Conservation (phyloP, 768 basidiomycete species). For the Psilocybe cyanescens region DNA sequence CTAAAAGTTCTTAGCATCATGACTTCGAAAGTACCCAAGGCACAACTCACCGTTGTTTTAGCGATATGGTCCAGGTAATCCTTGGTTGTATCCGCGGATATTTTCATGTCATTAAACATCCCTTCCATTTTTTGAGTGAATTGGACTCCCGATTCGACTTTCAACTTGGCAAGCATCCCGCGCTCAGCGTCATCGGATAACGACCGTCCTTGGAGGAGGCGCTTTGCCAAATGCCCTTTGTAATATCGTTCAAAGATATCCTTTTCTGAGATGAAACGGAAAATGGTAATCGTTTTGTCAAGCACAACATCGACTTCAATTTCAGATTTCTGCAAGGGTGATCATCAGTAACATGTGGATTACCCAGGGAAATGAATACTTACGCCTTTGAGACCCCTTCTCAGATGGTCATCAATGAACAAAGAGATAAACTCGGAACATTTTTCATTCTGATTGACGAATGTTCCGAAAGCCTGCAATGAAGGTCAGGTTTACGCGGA, state of each 20-base stretch:
- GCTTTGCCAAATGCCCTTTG: slow-evolving; percentile 93
- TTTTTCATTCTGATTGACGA: slow-evolving; percentile 87
- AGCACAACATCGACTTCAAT: slow-evolving; percentile 86
- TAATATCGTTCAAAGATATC: slow-evolving; percentile 99
- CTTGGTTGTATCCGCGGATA: slow-evolving; percentile 81
- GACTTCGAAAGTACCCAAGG: slow-evolving; percentile 1
- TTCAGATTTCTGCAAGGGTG: slow-evolving; percentile 81
- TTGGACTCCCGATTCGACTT: slow-evolving; percentile 94
- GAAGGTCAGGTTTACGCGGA: neutral
- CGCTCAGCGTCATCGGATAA: slow-evolving; percentile 98
- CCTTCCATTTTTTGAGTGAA: slow-evolving; percentile 98
- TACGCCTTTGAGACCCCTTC: slow-evolving; percentile 93
- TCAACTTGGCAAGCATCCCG: slow-evolving; percentile 96
- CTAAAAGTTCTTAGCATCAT: slow-evolving; percentile 41
- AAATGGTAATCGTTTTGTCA: slow-evolving; percentile 96
- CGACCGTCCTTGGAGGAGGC: slow-evolving; percentile 83
- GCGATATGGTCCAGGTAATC: slow-evolving; percentile 69
- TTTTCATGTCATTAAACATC: slow-evolving; percentile 97
- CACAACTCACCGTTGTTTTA: slow-evolving; percentile 59
- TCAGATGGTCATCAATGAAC: slow-evolving; percentile 96
- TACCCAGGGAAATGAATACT: slow-evolving; percentile 29
- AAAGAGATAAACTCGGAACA: slow-evolving; percentile 94
- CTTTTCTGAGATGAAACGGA: slow-evolving; percentile 93
- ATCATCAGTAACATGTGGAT: slow-evolving; percentile 6
- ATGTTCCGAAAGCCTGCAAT: slow-evolving; percentile 85